A percentile compares a stretch with the other conserved stretches of the same genome.
These are phyloP conservation scores for Protomyces inouyei DNA, from an alignment of 1,139 yeast species.

Conservation along the genomic window DNA sequence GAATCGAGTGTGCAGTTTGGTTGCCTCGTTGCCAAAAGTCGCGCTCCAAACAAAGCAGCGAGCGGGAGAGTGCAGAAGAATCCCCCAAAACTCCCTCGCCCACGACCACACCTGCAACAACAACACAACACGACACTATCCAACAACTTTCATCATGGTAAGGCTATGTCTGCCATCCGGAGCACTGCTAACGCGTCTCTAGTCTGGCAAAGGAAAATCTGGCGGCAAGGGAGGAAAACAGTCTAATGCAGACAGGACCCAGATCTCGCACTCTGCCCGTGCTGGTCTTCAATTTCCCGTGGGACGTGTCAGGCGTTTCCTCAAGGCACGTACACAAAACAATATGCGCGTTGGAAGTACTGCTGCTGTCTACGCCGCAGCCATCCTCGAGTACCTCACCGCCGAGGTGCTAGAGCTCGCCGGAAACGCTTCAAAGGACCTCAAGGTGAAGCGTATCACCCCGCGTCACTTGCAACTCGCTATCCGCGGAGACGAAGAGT, in stretches of 20 bases:
- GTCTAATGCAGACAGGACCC: conserved; percentile 55
- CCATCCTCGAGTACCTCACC: conserved; percentile 92
- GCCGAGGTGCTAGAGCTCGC: conserved; percentile 99
- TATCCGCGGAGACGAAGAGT: conserved; percentile 97
- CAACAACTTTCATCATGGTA: neutral
- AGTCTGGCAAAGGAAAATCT: neutral
- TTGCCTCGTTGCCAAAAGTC: too few relatives aligned
- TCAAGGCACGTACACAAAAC: conserved; percentile 86
- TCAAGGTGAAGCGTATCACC: conserved; percentile 96
- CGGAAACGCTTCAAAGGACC: conserved; percentile 97
- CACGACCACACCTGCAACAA: neutral
- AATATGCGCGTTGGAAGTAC: conserved; percentile 78
- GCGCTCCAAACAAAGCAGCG: too few relatives aligned
- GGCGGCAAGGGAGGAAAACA: conserved; percentile 72
- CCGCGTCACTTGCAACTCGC: conserved; percentile 98
- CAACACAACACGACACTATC: neutral
- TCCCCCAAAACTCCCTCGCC: too few relatives aligned
- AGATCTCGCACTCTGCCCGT: conserved; percentile 80
- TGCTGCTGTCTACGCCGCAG: conserved; percentile 94
- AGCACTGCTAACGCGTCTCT: neutral
- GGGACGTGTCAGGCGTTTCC: conserved; percentile 94
- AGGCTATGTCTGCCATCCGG: neutral
- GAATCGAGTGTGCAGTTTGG: too few relatives aligned
- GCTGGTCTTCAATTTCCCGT: conserved; percentile 98
- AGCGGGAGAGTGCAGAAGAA: too few relatives aligned